phyloP scores from a whole-genome alignment of 1,284 basidiomycete genomes.

The Sporisorium exsertum region DNA sequence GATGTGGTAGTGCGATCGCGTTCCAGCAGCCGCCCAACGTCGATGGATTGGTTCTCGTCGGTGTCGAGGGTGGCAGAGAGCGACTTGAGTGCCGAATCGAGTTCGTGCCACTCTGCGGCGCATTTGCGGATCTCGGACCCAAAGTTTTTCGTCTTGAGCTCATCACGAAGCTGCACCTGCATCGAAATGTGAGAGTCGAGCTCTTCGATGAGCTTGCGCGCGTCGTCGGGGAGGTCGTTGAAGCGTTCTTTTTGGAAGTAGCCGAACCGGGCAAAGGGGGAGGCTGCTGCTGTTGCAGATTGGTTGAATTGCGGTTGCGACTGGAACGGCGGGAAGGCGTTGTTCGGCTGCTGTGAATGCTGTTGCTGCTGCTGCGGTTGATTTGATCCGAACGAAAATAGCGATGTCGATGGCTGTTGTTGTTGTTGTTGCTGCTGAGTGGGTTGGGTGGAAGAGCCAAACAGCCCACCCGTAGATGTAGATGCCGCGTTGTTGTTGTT shows the following conservation, averaged over 20 bases:
- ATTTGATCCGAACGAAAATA: conserved; percentile 20
- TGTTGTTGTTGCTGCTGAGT: conserved; percentile 33
- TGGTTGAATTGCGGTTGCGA: conserved; percentile 29
- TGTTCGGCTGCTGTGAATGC: conserved; percentile 19
- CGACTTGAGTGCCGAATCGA: conserved; percentile 56
- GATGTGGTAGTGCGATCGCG: conserved; percentile 59
- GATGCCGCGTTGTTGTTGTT: conserved; percentile 26
- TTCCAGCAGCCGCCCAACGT: conserved; percentile 52
- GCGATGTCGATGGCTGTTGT: conserved; percentile 20
- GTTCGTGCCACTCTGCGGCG: conserved; percentile 56
- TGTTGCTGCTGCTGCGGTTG: conserved; percentile 28
- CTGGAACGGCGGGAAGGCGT: conserved; percentile 12
- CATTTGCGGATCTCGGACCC: conserved; percentile 54
- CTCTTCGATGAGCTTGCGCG: conserved; percentile 61
- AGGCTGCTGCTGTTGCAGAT: conserved; percentile 12
- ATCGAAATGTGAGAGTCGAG: conserved; percentile 56
- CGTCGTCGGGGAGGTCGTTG: conserved; percentile 65
- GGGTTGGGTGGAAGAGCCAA: conserved; percentile 23
- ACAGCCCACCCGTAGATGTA: conserved; percentile 21
- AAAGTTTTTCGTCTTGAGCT: conserved; percentile 56
- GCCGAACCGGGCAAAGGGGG: conserved; percentile 54
- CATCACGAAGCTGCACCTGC: conserved; percentile 55
- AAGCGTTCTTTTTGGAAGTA: conserved; percentile 66
- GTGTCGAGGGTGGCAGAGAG: conserved; percentile 56
- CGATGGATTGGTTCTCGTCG: conserved; percentile 42